These are phyloP conservation scores for Somion occarium DNA, from an alignment of 1,284 basidiomycete genomes.

Conservation along the genomic window DNA sequence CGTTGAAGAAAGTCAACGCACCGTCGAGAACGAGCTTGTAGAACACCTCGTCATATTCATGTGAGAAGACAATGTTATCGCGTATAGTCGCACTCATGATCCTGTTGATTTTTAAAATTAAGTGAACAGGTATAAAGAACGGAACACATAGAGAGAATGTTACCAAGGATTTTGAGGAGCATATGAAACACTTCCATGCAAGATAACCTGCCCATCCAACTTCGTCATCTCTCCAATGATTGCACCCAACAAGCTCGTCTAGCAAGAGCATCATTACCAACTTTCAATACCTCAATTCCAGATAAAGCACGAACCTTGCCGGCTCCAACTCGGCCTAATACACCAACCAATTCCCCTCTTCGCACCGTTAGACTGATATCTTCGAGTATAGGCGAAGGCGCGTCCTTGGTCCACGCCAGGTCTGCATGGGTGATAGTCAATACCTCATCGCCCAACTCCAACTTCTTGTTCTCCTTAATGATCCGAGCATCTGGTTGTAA, in stretches of 20 bases:
- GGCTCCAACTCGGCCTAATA: slow-evolving; percentile 89
- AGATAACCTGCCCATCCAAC: slow-evolving; percentile 63
- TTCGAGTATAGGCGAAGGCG: slow-evolving; percentile 62
- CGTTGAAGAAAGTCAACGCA: slow-evolving; percentile 25
- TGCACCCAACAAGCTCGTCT: slow-evolving; percentile 71
- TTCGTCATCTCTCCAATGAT: slow-evolving; percentile 89
- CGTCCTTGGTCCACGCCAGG: slow-evolving; percentile 71
- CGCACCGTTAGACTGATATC: slow-evolving; percentile 72
- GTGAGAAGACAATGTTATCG: slow-evolving; percentile 90
- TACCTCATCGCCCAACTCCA: slow-evolving; percentile 62
- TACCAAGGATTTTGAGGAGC: slow-evolving; percentile 89
- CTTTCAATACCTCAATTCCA: not conserved
- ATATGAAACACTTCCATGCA: slow-evolving; percentile 82
- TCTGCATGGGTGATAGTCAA: slow-evolving; percentile 71
- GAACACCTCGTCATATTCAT: slow-evolving; percentile 78
- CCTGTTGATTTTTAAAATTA: slow-evolving; percentile 36
- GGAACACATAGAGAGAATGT: slow-evolving; percentile 16
- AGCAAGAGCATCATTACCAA: slow-evolving; percentile 1
- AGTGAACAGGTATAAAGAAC: not conserved
- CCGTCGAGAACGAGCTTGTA: slow-evolving; percentile 76
- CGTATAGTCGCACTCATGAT: slow-evolving; percentile 79
- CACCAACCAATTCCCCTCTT: slow-evolving; percentile 85
- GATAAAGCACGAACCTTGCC: slow-evolving; percentile 63
- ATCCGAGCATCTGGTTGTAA: slow-evolving; percentile 73
- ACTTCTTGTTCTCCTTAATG: slow-evolving; percentile 37